Evolutionary conservation across 2,329 filamentous ascomycete genomes (phyloP), one percentile per base, ranked within the genome.

Genomic region (Boeremia lycopersici): DNA sequence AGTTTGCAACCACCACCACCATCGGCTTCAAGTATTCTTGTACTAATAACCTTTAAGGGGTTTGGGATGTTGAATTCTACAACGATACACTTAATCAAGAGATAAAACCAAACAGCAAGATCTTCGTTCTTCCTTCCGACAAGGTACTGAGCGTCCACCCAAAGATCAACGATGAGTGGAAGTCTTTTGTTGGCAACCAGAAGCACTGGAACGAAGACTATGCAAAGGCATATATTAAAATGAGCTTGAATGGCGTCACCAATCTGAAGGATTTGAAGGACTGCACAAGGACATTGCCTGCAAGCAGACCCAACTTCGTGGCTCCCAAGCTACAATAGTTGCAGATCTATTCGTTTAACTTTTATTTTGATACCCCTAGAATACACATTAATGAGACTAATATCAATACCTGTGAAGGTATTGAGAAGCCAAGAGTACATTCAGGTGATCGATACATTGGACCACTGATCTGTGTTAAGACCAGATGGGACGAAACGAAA

Each of bases 21-120:
- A 23, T 5, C 19, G 2, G 19, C 19, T 23, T 23, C 19, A 3
- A 3, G 19, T 23, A 23, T 23, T 5, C 19, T 23, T 23, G 19
- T 23, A 23, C 19, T 23, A 23, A 23, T 5, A 3, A 3, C 19
- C 19, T 23, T 23, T 5, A 3, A 5, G 19, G 19, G 12, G 68
- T 78, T 0, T 84, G 81, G 80, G 82, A 85, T 56, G 77, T 77
- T 0, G 65, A 71, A 7, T 85, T 79, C 64, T 85, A 83, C 65
- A 64, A 67, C 48, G 65, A 77, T 36, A 76, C 72, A 3, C 56
- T 74, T 5, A 61, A 67, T 25, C 48, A 51, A 15, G 26, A 12
- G n/a, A 64, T 62, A 10, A 48, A 43, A 4, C 35, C 48, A 5
- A 55, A 54, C 8, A 46, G 59, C n/a, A 62, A 65, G 10, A 65